Conservation (phyloP, 306 rosid species). For the Trifolium repens region DNA sequence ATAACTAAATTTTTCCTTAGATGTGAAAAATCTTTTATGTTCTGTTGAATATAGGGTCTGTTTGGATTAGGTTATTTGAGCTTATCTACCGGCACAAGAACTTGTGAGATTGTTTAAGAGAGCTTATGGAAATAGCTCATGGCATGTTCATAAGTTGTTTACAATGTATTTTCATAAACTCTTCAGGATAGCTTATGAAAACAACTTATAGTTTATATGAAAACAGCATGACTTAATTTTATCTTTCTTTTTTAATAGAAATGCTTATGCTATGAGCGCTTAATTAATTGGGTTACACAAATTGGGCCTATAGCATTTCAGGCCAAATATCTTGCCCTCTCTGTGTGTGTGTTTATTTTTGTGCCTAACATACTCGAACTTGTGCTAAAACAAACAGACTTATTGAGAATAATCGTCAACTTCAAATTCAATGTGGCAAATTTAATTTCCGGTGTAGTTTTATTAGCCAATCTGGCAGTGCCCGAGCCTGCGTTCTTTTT, state of each 20-base stretch:
- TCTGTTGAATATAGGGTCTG: background rate
- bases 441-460: background rate
- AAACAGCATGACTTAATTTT: background rate
- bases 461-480: no score
- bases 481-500: background rate
- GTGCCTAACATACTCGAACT: background rate
- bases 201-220: background rate
- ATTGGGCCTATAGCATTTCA: background rate
- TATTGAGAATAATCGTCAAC: background rate
- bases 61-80: background rate
- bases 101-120: background rate
- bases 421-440: conserved; percentile 14
- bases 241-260: background rate
- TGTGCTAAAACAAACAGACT: background rate
- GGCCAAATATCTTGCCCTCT: background rate
- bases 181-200: background rate
- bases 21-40: background rate
- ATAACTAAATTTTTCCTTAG: conserved; percentile 22
- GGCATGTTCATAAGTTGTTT: background rate
- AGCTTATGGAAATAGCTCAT: background rate
- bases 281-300: background rate
- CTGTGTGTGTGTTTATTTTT: background rate
- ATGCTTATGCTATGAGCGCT: background rate
- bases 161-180: no score
- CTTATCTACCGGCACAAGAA: background rate